Conservation (phyloP, 1,284 basidiomycete species). For the Erythrobasidium hasegawianum region DNA sequence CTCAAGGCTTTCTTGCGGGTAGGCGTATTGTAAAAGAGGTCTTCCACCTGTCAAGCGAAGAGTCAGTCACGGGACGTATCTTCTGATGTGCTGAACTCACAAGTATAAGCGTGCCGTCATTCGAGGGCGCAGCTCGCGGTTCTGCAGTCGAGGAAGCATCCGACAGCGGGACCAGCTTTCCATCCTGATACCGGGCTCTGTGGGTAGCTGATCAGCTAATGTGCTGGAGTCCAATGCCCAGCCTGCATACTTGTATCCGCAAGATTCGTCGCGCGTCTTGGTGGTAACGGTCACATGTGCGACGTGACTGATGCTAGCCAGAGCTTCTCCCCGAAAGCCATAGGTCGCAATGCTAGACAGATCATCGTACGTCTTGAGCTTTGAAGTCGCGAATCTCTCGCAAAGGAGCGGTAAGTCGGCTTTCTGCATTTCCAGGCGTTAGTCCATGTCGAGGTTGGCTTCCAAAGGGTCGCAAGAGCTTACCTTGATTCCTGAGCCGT, state of each 20-base stretch:
- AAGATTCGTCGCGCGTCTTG: conserved; percentile 71
- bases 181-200: conserved; percentile 77
- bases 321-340: conserved; percentile 94
- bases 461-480: conserved; percentile 42
- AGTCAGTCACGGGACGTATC: not conserved
- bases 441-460: not conserved
- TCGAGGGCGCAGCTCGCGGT: conserved; percentile 86
- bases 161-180: conserved; percentile 64
- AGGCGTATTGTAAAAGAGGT: conserved; percentile 93
- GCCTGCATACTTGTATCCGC: conserved; percentile 76
- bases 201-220: too few species aligned
- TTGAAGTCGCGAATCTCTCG: conserved; percentile 93
- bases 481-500: conserved; percentile 88
- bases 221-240: too few species aligned
- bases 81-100: conserved; percentile 51
- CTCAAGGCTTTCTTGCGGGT: conserved; percentile 81
- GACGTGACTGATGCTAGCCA: conserved; percentile 94
- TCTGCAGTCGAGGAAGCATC: conserved; percentile 61
- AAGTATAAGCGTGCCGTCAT: conserved; percentile 85
- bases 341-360: conserved; percentile 82
- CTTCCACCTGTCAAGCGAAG: conserved; percentile 66
- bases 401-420: conserved; percentile 83
- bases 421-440: conserved; percentile 50
- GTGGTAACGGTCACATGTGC: conserved; percentile 82
- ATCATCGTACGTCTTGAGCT: conserved; percentile 81